phyloP scores from a whole-genome alignment of 345 rosid genomes.

The Arabis alpina region DNA sequence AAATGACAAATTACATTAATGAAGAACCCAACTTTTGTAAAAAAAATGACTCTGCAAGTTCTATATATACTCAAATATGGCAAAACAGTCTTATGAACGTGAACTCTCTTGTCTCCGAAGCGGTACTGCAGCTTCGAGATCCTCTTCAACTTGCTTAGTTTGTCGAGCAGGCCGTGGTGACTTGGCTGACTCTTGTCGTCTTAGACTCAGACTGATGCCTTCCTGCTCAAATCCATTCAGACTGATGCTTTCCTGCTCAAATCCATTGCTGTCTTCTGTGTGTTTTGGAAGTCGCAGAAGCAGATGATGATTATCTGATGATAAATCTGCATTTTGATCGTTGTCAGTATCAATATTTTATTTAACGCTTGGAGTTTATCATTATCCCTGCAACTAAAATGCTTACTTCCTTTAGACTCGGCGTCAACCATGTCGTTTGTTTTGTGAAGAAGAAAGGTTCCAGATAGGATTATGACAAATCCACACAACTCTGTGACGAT shows the following conservation, averaged over 20 bases:
- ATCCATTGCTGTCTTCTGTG: constrained; percentile 4
- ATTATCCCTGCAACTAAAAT: neutral
- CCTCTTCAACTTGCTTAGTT: constrained; percentile 48
- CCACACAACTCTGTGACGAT: constrained; percentile 70
- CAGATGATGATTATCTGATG: constrained; percentile 21
- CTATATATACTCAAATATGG: neutral
- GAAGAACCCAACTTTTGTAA: too few relatives aligned
- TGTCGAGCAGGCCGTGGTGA: constrained; percentile 34
- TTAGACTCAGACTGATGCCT: constrained; percentile 7
- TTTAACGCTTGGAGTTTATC: neutral
- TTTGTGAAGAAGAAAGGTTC: constrained; percentile 75
- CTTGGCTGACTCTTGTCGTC: constrained; percentile 23
- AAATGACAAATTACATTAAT: too few relatives aligned
- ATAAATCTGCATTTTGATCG: constrained; percentile 44
- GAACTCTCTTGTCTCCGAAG: constrained; percentile 48
- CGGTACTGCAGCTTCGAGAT: constrained; percentile 54
- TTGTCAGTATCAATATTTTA: neutral
- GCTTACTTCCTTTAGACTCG: constrained; percentile 33
- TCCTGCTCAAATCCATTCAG: neutral
- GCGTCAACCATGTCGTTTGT: constrained; percentile 67
- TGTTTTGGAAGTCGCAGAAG: constrained; percentile 20
- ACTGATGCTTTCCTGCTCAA: neutral
- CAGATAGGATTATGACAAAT: constrained; percentile 67
- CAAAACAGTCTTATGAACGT: constrained; percentile 26
- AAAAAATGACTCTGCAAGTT: too few relatives aligned